These are phyloP conservation scores for Senna siamea DNA, from an alignment of 306 rosid genomes.

Conservation along the genomic window DNA sequence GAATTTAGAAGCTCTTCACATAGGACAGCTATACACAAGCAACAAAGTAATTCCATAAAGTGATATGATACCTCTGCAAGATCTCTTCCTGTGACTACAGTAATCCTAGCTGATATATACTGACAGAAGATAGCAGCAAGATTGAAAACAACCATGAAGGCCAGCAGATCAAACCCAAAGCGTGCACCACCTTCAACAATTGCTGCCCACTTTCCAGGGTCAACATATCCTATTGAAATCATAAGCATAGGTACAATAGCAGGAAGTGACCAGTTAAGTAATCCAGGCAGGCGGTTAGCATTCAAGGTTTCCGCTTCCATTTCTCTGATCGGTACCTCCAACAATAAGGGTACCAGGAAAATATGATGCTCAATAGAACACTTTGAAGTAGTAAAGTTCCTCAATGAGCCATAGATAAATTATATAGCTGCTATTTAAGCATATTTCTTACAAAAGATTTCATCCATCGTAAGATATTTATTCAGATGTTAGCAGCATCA, in stretches of 20 bases:
- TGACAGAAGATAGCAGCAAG: constrained; percentile 89
- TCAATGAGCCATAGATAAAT: constrained; percentile 28
- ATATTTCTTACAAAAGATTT: constrained; percentile 27
- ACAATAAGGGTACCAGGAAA: constrained; percentile 35
- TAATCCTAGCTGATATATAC: constrained; percentile 81
- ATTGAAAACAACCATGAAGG: constrained; percentile 72
- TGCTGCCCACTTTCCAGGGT: constrained; percentile 98
- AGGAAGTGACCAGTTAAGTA: constrained; percentile 59
- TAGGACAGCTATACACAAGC: not conserved
- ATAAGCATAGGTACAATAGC: constrained; percentile 69
- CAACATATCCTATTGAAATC: constrained; percentile 83
- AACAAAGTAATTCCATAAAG: constrained; percentile 9
- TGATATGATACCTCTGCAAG: constrained; percentile 81
- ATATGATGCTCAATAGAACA: constrained; percentile 22
- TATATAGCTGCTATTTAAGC: constrained; percentile 32
- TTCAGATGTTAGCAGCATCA: constrained; percentile 4
- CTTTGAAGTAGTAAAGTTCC: constrained; percentile 44
- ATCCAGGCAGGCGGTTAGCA: constrained; percentile 42
- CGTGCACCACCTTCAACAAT: constrained; percentile 84
- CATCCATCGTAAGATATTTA: constrained; percentile 27
- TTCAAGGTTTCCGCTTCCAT: constrained; percentile 56
- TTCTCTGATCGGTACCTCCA: constrained; percentile 40
- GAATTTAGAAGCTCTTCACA: constrained; percentile 1
- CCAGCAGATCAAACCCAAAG: constrained; percentile 78
- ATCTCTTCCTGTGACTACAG: constrained; percentile 75